Evolutionary conservation across 371 early-diverging fungal genomes (phyloP), one percentile per base, ranked within the genome.

Genomic region (Syncephalastrum sp.): DNA sequence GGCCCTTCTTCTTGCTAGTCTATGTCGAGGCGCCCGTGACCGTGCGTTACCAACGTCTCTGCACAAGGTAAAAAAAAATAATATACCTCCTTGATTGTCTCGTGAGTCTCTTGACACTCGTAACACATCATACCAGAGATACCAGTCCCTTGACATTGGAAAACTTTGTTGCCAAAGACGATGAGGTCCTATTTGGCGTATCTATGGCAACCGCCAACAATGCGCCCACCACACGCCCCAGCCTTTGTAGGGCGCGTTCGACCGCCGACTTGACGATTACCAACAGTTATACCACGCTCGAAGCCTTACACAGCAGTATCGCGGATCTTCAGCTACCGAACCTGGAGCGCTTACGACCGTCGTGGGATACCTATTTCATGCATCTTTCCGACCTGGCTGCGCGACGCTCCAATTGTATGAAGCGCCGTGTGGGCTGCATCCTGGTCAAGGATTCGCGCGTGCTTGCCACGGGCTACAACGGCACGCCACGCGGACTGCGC

Each of bases 281-380:
- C 47, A 95, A 94, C 69, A 61, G 68, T 1, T 68, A 74, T 53
- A 42, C 60, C 13, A 48, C 76, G 0, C 65, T 93, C 17, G 46
- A 23, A 12, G 27, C 15, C n/a, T 21, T 59, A 14, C 21, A 42
- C 10, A 41, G n/a, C 1, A 29, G 29, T 29, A 29, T 29, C 29
- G 63, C 70, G 10, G 44, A 54, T 0, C 50, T 85, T 0, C 77
- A 91, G 33, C 68, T 96, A 51, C 68, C 77, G 41, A 82, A 93
- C 56, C 68, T 75, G 8, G 90, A 91, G 46, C 71, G 93, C 6
- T 70, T 93, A 42, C 79, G 97, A 25, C 97, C 98, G 0, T 75
- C 83, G 5, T 99, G 98, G 98, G 96, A 98, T 74, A 86, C 91
- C 0, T 99, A 99, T 63, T 99, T 99, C 74, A 97, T 99, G 92